These are phyloP conservation scores for Lachnum nothofagi DNA, from an alignment of 2,329 filamentous ascomycete genomes.

Conservation along the genomic window DNA sequence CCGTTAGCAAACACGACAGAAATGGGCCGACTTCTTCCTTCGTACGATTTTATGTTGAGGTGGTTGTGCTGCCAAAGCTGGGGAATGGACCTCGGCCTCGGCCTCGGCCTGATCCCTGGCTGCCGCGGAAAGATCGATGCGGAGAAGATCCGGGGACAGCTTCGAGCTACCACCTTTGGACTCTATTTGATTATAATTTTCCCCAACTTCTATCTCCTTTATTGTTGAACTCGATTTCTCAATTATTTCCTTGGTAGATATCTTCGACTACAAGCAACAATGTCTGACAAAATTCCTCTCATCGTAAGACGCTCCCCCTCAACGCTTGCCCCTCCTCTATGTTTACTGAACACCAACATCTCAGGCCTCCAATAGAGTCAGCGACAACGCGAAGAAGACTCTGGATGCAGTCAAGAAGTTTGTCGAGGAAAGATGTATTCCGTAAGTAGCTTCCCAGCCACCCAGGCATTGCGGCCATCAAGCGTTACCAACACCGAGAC, in stretches of 20 bases:
- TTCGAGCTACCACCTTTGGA: background rate
- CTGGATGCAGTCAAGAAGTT: conserved; percentile 90
- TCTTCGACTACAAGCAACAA: conserved; percentile 24
- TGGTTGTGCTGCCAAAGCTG: too few species aligned
- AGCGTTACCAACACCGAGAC: background rate
- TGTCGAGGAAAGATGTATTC: conserved; percentile 91
- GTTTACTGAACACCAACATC: conserved; percentile 16
- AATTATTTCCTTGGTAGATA: background rate
- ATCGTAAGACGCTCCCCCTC: conserved; percentile 36
- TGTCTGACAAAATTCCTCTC: conserved; percentile 44
- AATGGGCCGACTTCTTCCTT: too few species aligned
- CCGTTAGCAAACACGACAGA: too few species aligned
- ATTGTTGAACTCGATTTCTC: background rate
- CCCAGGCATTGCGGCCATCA: conserved; percentile 5
- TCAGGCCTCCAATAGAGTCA: conserved; percentile 50
- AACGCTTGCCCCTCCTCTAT: conserved; percentile 5
- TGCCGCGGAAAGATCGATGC: conserved; percentile 9
- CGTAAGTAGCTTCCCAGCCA: conserved; percentile 42
- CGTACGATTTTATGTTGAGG: too few species aligned
- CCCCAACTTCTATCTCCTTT: background rate
- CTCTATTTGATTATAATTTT: background rate
- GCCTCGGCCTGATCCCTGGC: conserved; percentile 16
- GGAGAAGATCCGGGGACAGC: conserved; percentile 6
- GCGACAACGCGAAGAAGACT: conserved; percentile 76
- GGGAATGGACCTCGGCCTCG: conserved; percentile 19